Evolutionary conservation across 1,284 basidiomycete species (phyloP), one percentile per base, ranked within the genome.

Genomic region (Malassezia furfur): DNA sequence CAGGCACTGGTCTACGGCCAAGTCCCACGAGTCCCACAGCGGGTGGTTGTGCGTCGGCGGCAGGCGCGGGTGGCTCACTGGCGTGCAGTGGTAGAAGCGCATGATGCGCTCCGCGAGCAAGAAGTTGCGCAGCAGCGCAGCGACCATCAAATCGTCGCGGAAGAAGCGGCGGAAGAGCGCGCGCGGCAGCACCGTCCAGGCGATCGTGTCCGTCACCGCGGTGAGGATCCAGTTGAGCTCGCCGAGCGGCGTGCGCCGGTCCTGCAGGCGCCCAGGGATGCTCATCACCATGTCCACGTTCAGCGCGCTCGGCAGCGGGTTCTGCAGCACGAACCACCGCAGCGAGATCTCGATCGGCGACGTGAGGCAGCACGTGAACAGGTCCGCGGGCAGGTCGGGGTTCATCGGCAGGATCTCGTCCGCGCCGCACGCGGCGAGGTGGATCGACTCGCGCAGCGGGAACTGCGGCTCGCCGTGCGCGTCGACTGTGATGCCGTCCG

Each of bases 211-310:
- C 15, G 93, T 98, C 62, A 98, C 90, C 38, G 93, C 90, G 2
- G 90, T 96, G 77, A 98, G 96, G 66, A 98, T 96, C 93, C 94
- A 98, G 76, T 96, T 96, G 28, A 98, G 83, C 76, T 98, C 93
- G 50, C 93, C 93, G 1, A 98, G 80, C 0, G 93, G 93, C 3
- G 94, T 96, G 22, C 91, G 82, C 32, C 93, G 82, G 71, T 98
- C 93, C 76, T 96, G 96, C 59, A 98, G 81, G 68, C 96, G 90
- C 5, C 94, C 93, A 0, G 93, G 94, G 17, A 98, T 83, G 71
- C 91, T 87, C 82, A 91, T 85, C 36, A 94, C 87, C 85, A 91
- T 88, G 68, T 96, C 91, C 31, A 86, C 81, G 64, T 80, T 79
- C 63, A 80, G 76, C 46, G 69, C 65, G 48, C 68, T 70, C 37